Base-by-base conservation (phyloP, 371 early-diverging fungal genomes). In the Rhizopus sp. region DNA sequence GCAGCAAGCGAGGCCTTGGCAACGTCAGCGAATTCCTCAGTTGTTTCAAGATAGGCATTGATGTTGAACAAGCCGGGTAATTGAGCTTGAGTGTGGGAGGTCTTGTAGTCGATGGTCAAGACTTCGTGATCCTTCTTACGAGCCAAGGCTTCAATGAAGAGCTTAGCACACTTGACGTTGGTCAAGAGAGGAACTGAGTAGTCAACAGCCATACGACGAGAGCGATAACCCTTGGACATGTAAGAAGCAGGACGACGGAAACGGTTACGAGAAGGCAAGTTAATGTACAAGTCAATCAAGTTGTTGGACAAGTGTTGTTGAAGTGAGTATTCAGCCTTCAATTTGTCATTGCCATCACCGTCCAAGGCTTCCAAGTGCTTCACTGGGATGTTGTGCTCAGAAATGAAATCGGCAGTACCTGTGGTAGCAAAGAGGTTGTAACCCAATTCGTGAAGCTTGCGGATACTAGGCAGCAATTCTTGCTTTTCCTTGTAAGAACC, bases 131-230 rank as follows among this genome's bases (percentile, higher is more conserved):
- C 84, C 55, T 81, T 80, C 59, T 83, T 78, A 59, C 95, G 89
- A 9, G 90, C 83, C 49, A 97, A 76, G 1, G 98, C 97, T 81
- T 97, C 98, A 37, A 96, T 82, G 60, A 98, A 96, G 59, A 98
- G 77, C 81, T 93, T 95, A 68, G 97, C 98, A 71, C 95, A 95
- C 81, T 98, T 97, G 82, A 95, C 87, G 72, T 98, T 96, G 66
- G 95, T 98, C 75, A 98, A 93, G 64, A 98, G 77, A 15, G 97
- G 97, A 51, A 97, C 83, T 37, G 93, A 92, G 62, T 93, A 91
- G 75, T 98, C 98, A 17, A 97, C 95, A 35, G 97, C 96, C 92
- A 96, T 90, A 76, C 98, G 89, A 57, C 98, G 90, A 44, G 93
- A 89, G 55, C 89, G 84, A 80, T 98, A 98, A 44, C 97, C 98